phyloP scores from a whole-genome alignment of 2,329 filamentous ascomycete species.

The Penicillium sp. region DNA sequence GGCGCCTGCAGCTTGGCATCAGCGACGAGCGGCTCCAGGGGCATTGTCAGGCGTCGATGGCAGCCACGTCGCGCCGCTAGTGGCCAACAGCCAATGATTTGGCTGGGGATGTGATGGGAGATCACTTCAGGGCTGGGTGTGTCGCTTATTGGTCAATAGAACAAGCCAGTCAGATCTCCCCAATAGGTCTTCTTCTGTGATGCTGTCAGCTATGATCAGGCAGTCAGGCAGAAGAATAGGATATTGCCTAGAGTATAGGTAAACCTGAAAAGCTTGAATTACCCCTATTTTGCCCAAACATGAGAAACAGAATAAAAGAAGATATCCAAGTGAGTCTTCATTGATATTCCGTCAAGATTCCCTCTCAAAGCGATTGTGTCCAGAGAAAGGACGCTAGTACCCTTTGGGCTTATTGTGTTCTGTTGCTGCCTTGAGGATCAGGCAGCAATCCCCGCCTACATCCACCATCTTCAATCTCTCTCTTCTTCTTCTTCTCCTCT shows the following conservation, averaged over 20 bases:
- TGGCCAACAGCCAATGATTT: conserved; percentile 17
- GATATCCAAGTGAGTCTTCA: neutral
- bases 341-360: neutral
- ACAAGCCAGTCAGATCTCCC: conserved; percentile 2
- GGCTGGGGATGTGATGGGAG: conserved; percentile 20
- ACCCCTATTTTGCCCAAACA: neutral
- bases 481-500: conserved; percentile 21
- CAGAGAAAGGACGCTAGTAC: neutral
- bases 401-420: neutral
- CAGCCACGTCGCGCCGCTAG: conserved; percentile 13
- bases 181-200: neutral
- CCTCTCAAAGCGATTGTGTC: neutral
- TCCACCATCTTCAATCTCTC: conserved; percentile 18
- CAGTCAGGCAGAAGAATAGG: neutral
- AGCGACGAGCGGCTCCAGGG: conserved; percentile 22
- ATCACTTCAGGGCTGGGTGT: conserved; percentile 3
- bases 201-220: neutral
- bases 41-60: conserved; percentile 18
- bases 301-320: neutral
- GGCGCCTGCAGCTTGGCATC: conserved; percentile 15
- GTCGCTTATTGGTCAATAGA: conserved; percentile 14
- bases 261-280: neutral
- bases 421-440: neutral
- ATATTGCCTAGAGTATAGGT: neutral
- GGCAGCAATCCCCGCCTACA: conserved; percentile 16